Conservation (phyloP, 805 yeast species). For the Schwanniomyces occidentalis region DNA sequence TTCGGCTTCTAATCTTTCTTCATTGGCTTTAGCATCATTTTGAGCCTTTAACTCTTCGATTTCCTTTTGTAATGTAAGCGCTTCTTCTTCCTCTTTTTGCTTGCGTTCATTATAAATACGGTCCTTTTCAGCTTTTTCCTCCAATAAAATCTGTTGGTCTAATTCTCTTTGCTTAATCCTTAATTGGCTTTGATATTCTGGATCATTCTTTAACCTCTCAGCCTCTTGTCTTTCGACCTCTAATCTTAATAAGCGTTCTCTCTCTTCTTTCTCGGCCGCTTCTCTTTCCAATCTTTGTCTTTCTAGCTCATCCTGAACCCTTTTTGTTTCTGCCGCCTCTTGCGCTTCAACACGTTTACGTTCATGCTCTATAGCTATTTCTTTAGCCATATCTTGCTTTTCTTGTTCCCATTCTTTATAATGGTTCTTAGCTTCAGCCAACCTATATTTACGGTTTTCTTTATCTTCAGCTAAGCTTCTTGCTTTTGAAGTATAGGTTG, state of each 20-base stretch:
- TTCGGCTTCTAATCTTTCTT: constrained; percentile 28
- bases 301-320: constrained; percentile 28
- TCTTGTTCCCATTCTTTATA: constrained; percentile 46
- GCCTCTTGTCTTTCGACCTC: constrained; percentile 21
- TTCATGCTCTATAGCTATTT: constrained; percentile 35
- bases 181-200: constrained; percentile 26
- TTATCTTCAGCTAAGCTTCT: constrained; percentile 38
- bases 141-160: constrained; percentile 24
- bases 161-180: constrained; percentile 25
- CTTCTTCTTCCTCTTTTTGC: constrained; percentile 24
- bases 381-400: constrained; percentile 42
- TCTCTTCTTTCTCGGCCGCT: constrained; percentile 32
- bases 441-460: constrained; percentile 33
- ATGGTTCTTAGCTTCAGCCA: constrained; percentile 43
- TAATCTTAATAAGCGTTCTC: constrained; percentile 20
- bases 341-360: constrained; percentile 41
- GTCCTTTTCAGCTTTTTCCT: constrained; percentile 29
- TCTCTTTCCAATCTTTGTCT: constrained; percentile 39
- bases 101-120: constrained; percentile 24
- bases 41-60: constrained; percentile 30
- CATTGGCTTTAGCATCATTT: constrained; percentile 21
- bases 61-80: constrained; percentile 28
- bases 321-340: constrained; percentile 38
- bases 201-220: constrained; percentile 19
- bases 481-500: constrained; percentile 47